These are phyloP conservation scores for Rhytidiadelphus loreus DNA, from an alignment of 225 moss, liverwort and hornwort species.

Conservation along the genomic window DNA sequence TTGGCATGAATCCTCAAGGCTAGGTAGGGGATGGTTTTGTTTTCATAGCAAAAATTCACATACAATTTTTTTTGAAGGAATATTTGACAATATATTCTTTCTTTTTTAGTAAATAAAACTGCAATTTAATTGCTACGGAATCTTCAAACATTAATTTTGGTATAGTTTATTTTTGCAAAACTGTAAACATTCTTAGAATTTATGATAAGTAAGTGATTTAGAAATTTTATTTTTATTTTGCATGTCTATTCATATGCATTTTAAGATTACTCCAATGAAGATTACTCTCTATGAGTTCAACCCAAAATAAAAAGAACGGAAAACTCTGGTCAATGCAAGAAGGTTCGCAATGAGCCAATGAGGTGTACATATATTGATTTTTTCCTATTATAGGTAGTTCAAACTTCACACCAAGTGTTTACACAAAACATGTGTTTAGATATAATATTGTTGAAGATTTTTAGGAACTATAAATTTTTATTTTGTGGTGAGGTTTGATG, in stretches of 20 bases:
- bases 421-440: background rate
- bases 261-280: background rate
- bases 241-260: background rate
- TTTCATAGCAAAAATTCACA: background rate
- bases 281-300: background rate
- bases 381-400: fast-evolving
- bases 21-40: background rate
- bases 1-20: background rate
- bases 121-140: background rate
- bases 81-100: no score
- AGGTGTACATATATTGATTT: background rate
- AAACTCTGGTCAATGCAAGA: fast-evolving
- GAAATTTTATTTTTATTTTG: background rate
- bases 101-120: background rate
- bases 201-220: background rate
- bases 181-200: no score
- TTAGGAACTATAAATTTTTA: background rate
- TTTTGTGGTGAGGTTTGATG: background rate
- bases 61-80: no score
- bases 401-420: background rate
- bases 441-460: background rate
- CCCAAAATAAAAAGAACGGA: background rate
- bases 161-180: background rate
- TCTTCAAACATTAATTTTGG: background rate
- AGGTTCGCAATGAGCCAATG: background rate